These are phyloP conservation scores for Brassica napus DNA, from an alignment of 345 rosid species.

Conservation along the genomic window DNA sequence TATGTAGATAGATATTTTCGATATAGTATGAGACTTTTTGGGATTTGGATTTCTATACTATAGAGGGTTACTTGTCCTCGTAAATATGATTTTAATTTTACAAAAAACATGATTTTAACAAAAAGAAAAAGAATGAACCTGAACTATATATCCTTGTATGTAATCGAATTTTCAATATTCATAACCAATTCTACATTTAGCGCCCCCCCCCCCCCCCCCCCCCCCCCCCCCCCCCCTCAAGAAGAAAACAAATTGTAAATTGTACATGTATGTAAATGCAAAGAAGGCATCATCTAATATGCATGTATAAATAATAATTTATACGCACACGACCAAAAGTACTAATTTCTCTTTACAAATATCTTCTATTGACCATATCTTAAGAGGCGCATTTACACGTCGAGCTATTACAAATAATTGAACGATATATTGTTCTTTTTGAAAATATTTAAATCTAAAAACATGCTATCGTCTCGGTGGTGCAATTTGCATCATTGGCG, in stretches of 20 bases:
- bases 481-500: background rate
- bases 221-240: background rate
- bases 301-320: slow-evolving; percentile 16
- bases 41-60: background rate
- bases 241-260: background rate
- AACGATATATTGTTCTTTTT: background rate
- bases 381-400: slow-evolving; percentile 28
- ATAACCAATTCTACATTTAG: background rate
- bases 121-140: background rate
- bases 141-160: background rate
- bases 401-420: slow-evolving; percentile 11
- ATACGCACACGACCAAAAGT: slow-evolving; percentile 35
- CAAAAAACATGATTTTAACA: background rate
- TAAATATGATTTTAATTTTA: background rate
- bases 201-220: no score
- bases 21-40: background rate
- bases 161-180: background rate
- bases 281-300: slow-evolving; percentile 1
- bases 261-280: slow-evolving; percentile 18
- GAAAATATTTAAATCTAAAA: background rate
- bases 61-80: background rate
- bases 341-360: slow-evolving; percentile 1
- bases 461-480: background rate
- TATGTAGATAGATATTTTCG: background rate
- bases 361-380: slow-evolving; percentile 12